Evolutionary conservation across 2,329 filamentous ascomycete species (phyloP).

Genomic region (Calonectria multiphialidica): DNA sequence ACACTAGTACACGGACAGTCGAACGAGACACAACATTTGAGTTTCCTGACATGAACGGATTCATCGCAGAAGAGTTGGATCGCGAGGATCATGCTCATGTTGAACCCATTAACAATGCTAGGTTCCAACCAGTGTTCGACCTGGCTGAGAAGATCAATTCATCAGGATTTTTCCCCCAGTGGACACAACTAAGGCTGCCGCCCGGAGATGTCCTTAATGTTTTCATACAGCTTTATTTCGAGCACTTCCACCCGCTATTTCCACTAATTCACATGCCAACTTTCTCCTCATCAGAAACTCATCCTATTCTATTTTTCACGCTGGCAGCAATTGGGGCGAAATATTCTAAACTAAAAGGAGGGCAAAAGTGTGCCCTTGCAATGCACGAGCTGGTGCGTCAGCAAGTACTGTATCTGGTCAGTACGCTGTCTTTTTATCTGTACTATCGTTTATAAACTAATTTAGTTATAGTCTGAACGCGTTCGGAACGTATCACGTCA

Average conservation of each 20-base stretch:
- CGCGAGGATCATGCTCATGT: background rate
- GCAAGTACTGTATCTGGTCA: background rate
- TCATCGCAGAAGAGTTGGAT: background rate
- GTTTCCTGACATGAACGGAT: background rate
- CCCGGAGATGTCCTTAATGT: background rate
- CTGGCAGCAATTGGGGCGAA: background rate
- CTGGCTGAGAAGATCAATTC: background rate
- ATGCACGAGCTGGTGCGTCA: background rate
- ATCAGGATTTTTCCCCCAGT: background rate
- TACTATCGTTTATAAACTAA: background rate
- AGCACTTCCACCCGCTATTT: background rate
- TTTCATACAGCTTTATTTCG: background rate
- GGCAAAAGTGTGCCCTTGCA: background rate
- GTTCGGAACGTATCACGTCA: background rate
- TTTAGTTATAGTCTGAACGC: background rate
- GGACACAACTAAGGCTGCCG: background rate
- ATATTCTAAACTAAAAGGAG: background rate
- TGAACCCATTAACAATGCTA: background rate
- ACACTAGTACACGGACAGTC: background rate
- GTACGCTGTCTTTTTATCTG: too few relatives aligned
- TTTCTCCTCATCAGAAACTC: background rate
- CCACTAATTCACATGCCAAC: background rate
- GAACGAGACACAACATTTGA: background rate
- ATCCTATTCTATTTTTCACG: background rate
- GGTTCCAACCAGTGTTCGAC: background rate